Percentiles rank a stretch among this genome's conserved stretches.
Evolutionary conservation across 2,329 filamentous ascomycete species (phyloP).

Genomic region (Stemphylium lycopersici): DNA sequence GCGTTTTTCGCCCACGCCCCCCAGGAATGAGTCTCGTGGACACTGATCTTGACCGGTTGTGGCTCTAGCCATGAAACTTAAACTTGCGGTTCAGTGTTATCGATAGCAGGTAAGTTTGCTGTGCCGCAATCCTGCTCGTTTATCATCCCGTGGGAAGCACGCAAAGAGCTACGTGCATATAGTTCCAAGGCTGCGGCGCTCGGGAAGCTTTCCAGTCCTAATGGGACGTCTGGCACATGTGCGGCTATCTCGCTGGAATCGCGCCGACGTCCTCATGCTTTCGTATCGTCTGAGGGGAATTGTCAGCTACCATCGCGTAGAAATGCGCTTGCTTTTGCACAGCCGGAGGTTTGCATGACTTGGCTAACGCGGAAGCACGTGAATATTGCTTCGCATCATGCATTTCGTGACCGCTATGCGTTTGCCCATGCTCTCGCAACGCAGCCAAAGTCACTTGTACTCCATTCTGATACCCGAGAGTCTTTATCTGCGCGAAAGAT

Average conservation of each 20-base stretch:
- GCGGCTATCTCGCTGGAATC: not conserved
- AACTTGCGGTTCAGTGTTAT: constrained; percentile 7
- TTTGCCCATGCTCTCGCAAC: not conserved
- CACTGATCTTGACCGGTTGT: constrained; percentile 1
- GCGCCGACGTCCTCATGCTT: not conserved
- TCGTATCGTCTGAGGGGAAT: not conserved
- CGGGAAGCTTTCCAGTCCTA: not conserved
- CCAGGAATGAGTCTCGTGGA: constrained; percentile 11
- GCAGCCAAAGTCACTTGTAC: not conserved
- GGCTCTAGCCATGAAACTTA: not conserved
- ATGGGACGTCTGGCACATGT: not conserved
- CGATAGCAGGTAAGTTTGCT: constrained; percentile 9
- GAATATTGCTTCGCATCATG: not conserved
- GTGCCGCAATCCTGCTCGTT: constrained; percentile 9
- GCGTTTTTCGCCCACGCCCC: constrained; percentile 7
- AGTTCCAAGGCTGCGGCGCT: constrained; percentile 1
- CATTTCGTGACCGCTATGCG: not conserved
- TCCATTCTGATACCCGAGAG: not conserved
- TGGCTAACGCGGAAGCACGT: not conserved
- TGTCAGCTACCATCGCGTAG: not conserved
- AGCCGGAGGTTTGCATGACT: not conserved
- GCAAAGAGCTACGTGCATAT: constrained; percentile 2
- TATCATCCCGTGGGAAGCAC: constrained; percentile 8
- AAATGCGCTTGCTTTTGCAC: not conserved
- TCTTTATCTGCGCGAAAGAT: not conserved